Base-by-base conservation (phyloP, 176 grass and related monocot genomes). In the Oryza australiensis region DNA sequence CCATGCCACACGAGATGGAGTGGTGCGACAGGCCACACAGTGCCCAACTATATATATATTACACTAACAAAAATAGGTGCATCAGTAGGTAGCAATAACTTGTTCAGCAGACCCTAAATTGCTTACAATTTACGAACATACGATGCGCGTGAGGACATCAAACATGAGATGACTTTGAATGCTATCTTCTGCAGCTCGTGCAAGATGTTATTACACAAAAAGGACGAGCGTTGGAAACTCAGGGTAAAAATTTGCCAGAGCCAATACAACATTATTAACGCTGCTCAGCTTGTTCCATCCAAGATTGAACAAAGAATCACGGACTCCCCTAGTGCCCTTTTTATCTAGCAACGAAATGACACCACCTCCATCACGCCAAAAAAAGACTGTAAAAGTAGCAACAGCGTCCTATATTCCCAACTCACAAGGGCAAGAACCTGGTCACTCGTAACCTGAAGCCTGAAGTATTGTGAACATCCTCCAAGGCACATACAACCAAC, bases 271-370 rank as follows among this genome's bases (percentile, higher is more conserved):
- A 84, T 66, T 91, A 87, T 78, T 83, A 45, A 66, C 74, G 29
- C 37, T 34, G 13, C 32, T 53, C 73, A 74, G 69, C 73, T 88
- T 91, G 92, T 90, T 91, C 74, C 70, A 93, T 87, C 71, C 57
- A 90, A 81, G 84, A 94, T 73, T 73, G 84, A 94, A 88, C 83
- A 94, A 97, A 94, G 81, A 90, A 94, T 90, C 59, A 83, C 87
- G 86, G 85, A 69, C 78, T 30, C 26, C 29, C 35, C 12, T 79
- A 83, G 53, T 32, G 70, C 75, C 83, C 78, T 83, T 26, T 83
- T 83, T 84, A 89, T 89, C 72, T 75, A 70, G 82, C 23, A 60
- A 55, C 74, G 66, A 72, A 84, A 77, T 76, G 63, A 73, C 62
- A 63, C 26, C 77, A 32, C 64, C 67, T 38, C 62, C 59, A 67